phyloP scores from a whole-genome alignment of 2,329 filamentous ascomycete species.

The Capronia epimyces region DNA sequence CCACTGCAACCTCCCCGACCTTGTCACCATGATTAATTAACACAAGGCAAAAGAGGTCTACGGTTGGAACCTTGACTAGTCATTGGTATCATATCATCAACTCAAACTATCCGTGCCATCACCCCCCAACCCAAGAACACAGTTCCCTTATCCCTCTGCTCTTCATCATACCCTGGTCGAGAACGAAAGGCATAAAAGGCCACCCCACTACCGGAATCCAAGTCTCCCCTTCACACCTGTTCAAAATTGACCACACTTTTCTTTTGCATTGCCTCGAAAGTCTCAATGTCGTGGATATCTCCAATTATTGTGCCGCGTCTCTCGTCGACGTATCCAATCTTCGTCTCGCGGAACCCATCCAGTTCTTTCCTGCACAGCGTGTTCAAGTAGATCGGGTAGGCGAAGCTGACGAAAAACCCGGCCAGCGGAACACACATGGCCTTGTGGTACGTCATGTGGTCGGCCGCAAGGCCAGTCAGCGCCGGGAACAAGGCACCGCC shows the following conservation, averaged over 20 bases:
- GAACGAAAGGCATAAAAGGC: too few relatives aligned
- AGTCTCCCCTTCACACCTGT: slow-evolving; percentile 30
- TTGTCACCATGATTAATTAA: too few relatives aligned
- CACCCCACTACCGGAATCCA: too few relatives aligned
- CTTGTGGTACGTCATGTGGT: slow-evolving; percentile 29
- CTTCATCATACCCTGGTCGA: too few relatives aligned
- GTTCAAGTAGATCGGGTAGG: slow-evolving; percentile 36
- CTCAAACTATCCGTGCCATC: too few relatives aligned
- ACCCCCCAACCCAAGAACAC: too few relatives aligned
- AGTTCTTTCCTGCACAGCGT: slow-evolving; percentile 33
- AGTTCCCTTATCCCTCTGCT: too few relatives aligned
- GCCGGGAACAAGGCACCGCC: slow-evolving; percentile 66
- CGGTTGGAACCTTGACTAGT: too few relatives aligned
- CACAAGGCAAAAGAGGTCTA: too few relatives aligned
- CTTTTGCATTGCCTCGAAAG: slow-evolving; percentile 25
- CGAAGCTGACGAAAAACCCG: slow-evolving; percentile 34
- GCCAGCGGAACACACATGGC: slow-evolving; percentile 33
- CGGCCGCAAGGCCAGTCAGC: slow-evolving; percentile 38
- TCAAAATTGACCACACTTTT: slow-evolving; percentile 22
- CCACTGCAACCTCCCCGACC: too few relatives aligned
- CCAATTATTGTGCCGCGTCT: slow-evolving; percentile 30
- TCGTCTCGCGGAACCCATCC: slow-evolving; percentile 35
- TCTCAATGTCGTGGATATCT: slow-evolving; percentile 29
- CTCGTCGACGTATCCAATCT: slow-evolving; percentile 34
- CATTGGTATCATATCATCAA: too few relatives aligned